Evolutionary conservation across 2,329 filamentous ascomycete species (phyloP).

Genomic region (Fusarium papillatum): DNA sequence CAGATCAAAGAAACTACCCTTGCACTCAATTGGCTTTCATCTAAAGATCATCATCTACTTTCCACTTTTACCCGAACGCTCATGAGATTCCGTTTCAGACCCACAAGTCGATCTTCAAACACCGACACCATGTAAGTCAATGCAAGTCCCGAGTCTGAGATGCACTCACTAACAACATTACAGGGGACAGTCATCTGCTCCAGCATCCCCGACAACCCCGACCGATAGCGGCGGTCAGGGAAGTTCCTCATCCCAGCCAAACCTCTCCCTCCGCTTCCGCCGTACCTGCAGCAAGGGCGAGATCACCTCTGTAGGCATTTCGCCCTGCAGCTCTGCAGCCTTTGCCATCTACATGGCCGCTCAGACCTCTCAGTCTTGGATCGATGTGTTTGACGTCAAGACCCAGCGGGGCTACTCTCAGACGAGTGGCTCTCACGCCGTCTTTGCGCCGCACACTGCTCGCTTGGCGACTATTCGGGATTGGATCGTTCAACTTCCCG

Average conservation of each 20-base stretch:
- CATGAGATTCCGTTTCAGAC: neutral
- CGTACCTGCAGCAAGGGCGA: constrained; percentile 47
- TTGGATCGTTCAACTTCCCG: constrained; percentile 47
- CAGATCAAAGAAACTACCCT: neutral
- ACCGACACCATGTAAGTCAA: constrained; percentile 35
- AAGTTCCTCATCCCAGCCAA: constrained; percentile 22
- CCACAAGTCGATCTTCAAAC: neutral
- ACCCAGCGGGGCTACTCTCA: constrained; percentile 46
- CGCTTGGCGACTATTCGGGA: constrained; percentile 48
- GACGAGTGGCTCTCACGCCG: constrained; percentile 48
- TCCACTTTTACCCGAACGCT: neutral
- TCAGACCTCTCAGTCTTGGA: constrained; percentile 49
- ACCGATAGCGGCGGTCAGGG: neutral
- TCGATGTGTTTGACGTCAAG: constrained; percentile 50
- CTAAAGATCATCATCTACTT: neutral
- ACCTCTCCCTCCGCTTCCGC: constrained; percentile 44
- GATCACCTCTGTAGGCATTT: constrained; percentile 49
- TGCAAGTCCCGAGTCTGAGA: neutral
- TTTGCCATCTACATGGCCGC: constrained; percentile 49
- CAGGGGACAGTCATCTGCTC: constrained; percentile 32
- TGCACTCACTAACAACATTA: constrained; percentile 14
- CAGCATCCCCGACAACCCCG: neutral
- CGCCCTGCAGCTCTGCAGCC: constrained; percentile 40
- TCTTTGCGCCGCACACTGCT: constrained; percentile 40
- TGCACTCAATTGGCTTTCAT: neutral